Evolutionary conservation across 345 rosid genomes (phyloP).

Genomic region (Ceriops tagal): DNA sequence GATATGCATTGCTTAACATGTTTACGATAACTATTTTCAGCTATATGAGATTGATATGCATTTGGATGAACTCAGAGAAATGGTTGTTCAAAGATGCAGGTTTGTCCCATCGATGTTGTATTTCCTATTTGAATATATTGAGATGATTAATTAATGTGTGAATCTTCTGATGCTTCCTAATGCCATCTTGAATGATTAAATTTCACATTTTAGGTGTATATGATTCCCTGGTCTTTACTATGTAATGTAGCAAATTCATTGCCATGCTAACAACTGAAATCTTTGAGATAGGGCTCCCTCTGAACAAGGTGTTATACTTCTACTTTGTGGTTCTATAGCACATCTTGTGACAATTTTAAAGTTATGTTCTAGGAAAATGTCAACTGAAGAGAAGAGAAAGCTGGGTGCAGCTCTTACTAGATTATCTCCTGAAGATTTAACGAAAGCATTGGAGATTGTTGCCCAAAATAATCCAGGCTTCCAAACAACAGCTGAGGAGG

Average conservation of each 20-base stretch:
- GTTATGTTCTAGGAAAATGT: conserved; percentile 48
- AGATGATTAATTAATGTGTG: no score
- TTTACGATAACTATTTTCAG: conserved; percentile 36
- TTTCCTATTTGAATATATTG: background rate
- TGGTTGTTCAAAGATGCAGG: conserved; percentile 82
- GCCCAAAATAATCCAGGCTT: conserved; percentile 70
- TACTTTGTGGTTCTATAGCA: background rate
- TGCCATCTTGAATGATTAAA: background rate
- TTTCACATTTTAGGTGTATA: background rate
- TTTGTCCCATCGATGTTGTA: conserved; percentile 17
- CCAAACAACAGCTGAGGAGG: conserved; percentile 65
- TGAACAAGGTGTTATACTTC: background rate
- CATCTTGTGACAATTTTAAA: background rate
- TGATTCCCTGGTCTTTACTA: background rate
- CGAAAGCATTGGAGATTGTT: conserved; percentile 71
- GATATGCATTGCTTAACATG: conserved; percentile 3
- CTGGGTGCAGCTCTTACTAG: conserved; percentile 63
- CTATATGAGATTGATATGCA: conserved; percentile 62
- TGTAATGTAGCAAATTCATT: background rate
- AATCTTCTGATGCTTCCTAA: background rate
- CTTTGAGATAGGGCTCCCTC: background rate
- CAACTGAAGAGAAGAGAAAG: conserved; percentile 72
- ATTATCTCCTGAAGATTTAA: conserved; percentile 76
- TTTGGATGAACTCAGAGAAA: conserved; percentile 70
- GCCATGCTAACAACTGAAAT: background rate